A percentile compares a stretch with the other conserved stretches of the same genome.
These are phyloP conservation scores for Persicaria tinctoria DNA, from an alignment of 148 eudicot genomes.

Conservation along the genomic window DNA sequence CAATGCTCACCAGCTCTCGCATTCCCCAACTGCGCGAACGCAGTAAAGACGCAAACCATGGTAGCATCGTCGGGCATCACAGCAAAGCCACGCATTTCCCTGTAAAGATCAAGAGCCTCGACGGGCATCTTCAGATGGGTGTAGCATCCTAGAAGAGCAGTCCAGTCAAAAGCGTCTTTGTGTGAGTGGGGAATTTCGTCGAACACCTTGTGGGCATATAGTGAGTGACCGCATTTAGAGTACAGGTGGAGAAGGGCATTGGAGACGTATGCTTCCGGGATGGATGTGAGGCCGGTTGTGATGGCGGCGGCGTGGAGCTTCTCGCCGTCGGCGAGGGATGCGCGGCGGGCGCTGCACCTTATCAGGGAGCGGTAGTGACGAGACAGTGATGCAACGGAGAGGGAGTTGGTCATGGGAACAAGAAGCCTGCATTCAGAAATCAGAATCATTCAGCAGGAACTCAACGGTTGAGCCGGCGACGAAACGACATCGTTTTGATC, in stretches of 20 bases:
- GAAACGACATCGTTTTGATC: too few relatives aligned
- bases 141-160: conserved; percentile 39
- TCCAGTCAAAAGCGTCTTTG: conserved; percentile 29
- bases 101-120: conserved; percentile 26
- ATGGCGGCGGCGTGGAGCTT: conserved; percentile 33
- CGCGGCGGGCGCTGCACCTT: conserved; percentile 23
- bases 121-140: conserved; percentile 24
- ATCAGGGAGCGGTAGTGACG: conserved; percentile 27
- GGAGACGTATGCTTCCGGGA: conserved; percentile 22
- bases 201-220: conserved; percentile 45
- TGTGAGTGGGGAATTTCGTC: conserved; percentile 45
- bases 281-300: conserved; percentile 25
- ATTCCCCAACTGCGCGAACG: conserved; percentile 26
- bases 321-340: conserved; percentile 19
- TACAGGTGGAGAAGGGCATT: conserved; percentile 28
- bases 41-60: conserved; percentile 13
- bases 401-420: not conserved
- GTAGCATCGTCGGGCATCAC: conserved; percentile 16
- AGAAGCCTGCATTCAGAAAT: not conserved
- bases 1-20: conserved; percentile 42
- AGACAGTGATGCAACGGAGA: conserved; percentile 14
- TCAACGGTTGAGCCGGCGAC: too few relatives aligned
- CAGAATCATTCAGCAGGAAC: not conserved
- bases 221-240: conserved; percentile 32
- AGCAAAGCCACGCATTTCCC: conserved; percentile 10